Conservation (phyloP, 2,329 filamentous ascomycete species). For the Ramularia collo-cygni region DNA sequence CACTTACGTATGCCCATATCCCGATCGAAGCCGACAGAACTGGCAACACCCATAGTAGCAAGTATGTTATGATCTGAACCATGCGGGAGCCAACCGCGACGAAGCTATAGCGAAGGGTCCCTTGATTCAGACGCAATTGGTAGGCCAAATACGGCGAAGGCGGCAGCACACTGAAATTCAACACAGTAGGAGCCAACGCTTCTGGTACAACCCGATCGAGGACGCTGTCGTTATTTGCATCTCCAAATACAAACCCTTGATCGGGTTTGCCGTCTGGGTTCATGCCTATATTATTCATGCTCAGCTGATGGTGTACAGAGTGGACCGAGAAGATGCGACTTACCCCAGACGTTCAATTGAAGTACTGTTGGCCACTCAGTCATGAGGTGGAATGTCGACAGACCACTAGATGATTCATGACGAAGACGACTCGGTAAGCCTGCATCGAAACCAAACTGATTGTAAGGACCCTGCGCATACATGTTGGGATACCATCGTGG, state of each 20-base stretch:
- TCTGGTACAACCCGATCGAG: constrained; percentile 54
- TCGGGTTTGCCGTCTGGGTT: constrained; percentile 56
- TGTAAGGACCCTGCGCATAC: constrained; percentile 54
- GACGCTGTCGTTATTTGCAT: constrained; percentile 50
- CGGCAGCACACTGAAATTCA: constrained; percentile 48
- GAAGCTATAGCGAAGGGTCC: constrained; percentile 42
- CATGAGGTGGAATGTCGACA: constrained; percentile 53
- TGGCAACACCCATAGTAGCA: constrained; percentile 47
- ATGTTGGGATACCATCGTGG: constrained; percentile 51
- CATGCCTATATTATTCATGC: constrained; percentile 31
- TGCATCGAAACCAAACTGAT: constrained; percentile 55
- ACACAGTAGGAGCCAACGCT: constrained; percentile 45
- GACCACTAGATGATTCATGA: constrained; percentile 36
- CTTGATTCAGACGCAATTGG: constrained; percentile 47
- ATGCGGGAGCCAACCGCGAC: constrained; percentile 46
- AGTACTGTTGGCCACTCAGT: constrained; percentile 54
- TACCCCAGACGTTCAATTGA: constrained; percentile 58
- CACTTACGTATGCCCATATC: constrained; percentile 49
- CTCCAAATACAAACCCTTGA: constrained; percentile 49
- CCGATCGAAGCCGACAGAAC: constrained; percentile 41
- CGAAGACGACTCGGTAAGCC: constrained; percentile 48
- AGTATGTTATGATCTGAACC: constrained; percentile 46
- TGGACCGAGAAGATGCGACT: constrained; percentile 40
- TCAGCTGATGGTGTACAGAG: too few species aligned
- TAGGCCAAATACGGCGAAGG: constrained; percentile 50